These are phyloP conservation scores for Pleurotus pulmonarius DNA, from an alignment of 768 basidiomycete species.

Conservation along the genomic window DNA sequence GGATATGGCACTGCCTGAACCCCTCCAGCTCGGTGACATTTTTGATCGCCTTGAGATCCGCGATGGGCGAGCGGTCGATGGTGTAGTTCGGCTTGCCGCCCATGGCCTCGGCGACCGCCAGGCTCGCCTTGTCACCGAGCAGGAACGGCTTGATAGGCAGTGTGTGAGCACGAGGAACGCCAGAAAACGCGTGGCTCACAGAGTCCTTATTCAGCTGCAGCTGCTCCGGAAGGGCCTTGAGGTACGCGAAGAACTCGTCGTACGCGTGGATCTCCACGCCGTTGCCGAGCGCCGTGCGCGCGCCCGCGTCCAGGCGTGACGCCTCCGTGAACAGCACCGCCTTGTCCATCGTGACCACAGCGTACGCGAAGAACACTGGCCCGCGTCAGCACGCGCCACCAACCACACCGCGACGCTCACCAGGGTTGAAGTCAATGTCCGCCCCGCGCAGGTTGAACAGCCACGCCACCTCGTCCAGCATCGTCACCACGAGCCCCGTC, in stretches of 20 bases:
- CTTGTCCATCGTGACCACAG: conserved; percentile 60
- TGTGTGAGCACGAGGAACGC: neutral
- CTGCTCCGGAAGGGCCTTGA: conserved; percentile 43
- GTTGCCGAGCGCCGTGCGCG: conserved; percentile 44
- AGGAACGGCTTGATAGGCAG: conserved; percentile 56
- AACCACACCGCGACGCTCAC: conserved; percentile 17
- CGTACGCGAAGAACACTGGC: conserved; percentile 89
- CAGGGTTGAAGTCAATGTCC: conserved; percentile 85
- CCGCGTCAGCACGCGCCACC: neutral
- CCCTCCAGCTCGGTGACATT: conserved; percentile 82
- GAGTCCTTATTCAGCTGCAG: conserved; percentile 28
- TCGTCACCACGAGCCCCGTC: conserved; percentile 78
- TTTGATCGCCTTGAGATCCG: conserved; percentile 79
- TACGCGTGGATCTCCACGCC: conserved; percentile 72
- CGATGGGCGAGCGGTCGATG: conserved; percentile 67
- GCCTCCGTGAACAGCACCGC: conserved; percentile 70
- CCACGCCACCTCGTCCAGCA: conserved; percentile 96
- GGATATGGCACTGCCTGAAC: conserved; percentile 83
- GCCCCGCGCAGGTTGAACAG: conserved; percentile 88
- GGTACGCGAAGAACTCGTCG: conserved; percentile 57
- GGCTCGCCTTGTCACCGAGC: conserved; percentile 71
- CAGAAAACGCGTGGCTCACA: conserved; percentile 18
- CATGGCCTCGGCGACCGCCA: conserved; percentile 80
- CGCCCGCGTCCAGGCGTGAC: conserved; percentile 41
- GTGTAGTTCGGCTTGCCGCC: conserved; percentile 63